Percentiles rank a stretch among this genome's conserved stretches.
These are phyloP conservation scores for Fusarium oligoseptatum DNA, from an alignment of 2,329 filamentous ascomycete genomes.

Conservation along the genomic window DNA sequence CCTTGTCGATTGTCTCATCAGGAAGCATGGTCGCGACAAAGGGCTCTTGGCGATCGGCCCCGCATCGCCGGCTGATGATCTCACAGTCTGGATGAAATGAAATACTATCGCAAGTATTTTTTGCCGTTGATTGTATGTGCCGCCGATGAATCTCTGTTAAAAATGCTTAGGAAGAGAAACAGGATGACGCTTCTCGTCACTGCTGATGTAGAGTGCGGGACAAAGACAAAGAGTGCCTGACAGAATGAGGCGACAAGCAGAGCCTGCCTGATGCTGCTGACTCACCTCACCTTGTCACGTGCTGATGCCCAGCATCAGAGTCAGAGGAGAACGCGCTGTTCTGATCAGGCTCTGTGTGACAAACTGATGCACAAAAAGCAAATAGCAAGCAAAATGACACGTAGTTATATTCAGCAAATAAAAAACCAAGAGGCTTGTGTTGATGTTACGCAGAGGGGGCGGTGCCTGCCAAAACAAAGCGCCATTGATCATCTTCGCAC, in stretches of 20 bases:
- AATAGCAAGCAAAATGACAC: background rate
- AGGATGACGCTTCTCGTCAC: background rate
- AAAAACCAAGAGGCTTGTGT: background rate
- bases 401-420: background rate
- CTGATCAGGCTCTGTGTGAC: background rate
- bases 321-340: background rate
- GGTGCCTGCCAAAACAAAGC: background rate
- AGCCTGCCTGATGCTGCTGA: background rate
- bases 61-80: constrained; percentile 30
- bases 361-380: background rate
- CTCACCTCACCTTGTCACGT: background rate
- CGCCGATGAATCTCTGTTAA: background rate
- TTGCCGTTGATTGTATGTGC: background rate
- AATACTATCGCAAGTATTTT: background rate
- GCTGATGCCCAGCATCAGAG: background rate
- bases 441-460: background rate
- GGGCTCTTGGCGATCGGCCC: constrained; percentile 16
- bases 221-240: background rate
- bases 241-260: background rate
- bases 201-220: constrained; percentile 20
- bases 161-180: background rate
- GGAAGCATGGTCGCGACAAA: constrained; percentile 36
- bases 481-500: background rate
- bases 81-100: background rate
- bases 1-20: constrained; percentile 38